Conservation (phyloP, 2,329 filamentous ascomycete genomes). For the Hirsutella thompsonii region DNA sequence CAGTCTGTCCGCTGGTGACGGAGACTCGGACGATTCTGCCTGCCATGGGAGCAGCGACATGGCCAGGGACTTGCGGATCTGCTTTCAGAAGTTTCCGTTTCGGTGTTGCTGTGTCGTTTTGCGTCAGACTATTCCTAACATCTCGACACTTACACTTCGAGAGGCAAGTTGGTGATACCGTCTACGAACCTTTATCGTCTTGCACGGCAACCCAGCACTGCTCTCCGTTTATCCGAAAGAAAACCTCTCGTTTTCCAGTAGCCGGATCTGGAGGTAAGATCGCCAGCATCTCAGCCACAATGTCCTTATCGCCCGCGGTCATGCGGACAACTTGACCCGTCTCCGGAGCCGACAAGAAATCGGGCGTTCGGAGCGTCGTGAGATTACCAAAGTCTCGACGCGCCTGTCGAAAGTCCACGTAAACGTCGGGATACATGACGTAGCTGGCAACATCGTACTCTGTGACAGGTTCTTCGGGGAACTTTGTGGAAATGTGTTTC, state of each 20-base stretch:
- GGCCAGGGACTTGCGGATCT: not conserved
- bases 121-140: not conserved
- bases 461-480: slow-evolving; percentile 51
- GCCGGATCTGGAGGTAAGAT: not conserved
- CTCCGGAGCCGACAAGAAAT: not conserved
- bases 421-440: not conserved
- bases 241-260: not conserved
- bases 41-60: not conserved
- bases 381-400: not conserved
- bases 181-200: not conserved
- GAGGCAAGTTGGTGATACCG: too few relatives aligned
- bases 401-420: not conserved
- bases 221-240: not conserved
- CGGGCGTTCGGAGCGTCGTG: not conserved
- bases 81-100: not conserved
- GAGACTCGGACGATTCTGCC: not conserved
- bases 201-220: not conserved
- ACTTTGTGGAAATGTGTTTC: slow-evolving; percentile 77
- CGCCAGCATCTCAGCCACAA: not conserved
- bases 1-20: not conserved
- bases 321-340: not conserved
- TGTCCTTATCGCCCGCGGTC: not conserved
- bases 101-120: not conserved
- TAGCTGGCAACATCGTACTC: slow-evolving; percentile 70
- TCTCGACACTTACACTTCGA: too few relatives aligned